These are phyloP conservation scores for Suhomyces kilbournensis DNA, from an alignment of 805 yeast species.

Conservation along the genomic window DNA sequence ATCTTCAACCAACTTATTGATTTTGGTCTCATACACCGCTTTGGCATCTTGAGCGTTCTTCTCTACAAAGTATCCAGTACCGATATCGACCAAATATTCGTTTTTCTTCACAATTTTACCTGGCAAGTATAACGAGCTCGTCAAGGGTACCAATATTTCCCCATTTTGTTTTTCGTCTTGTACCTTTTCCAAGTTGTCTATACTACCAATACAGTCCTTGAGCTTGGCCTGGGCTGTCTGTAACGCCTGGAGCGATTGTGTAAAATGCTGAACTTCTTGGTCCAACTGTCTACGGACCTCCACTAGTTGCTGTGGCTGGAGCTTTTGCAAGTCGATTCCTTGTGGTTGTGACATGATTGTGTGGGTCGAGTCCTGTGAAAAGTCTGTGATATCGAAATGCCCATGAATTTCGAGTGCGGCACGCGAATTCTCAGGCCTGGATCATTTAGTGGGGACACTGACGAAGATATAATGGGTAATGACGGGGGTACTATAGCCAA, in stretches of 20 bases:
- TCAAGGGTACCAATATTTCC: conserved; percentile 77
- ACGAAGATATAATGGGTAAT: conserved; percentile 28
- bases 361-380: background rate
- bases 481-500: conserved; percentile 76
- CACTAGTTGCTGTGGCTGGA: conserved; percentile 79
- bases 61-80: conserved; percentile 93
- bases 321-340: conserved; percentile 54
- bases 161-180: conserved; percentile 17
- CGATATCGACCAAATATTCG: conserved; percentile 85
- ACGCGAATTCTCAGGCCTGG: background rate
- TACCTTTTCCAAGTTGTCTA: conserved; percentile 49
- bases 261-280: conserved; percentile 81
- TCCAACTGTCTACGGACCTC: conserved; percentile 82
- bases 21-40: conserved; percentile 68
- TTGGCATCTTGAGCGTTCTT: conserved; percentile 67
- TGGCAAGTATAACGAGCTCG: conserved; percentile 85
- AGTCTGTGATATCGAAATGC: background rate
- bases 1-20: conserved; percentile 69
- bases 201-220: conserved; percentile 72
- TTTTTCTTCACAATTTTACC: conserved; percentile 67
- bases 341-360: background rate
- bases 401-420: background rate
- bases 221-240: conserved; percentile 79
- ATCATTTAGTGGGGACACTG: background rate
- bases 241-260: conserved; percentile 79